Base-by-base conservation (phyloP, 495 filamentous ascomycete genomes). In the Pseudevernia furfuracea region DNA sequence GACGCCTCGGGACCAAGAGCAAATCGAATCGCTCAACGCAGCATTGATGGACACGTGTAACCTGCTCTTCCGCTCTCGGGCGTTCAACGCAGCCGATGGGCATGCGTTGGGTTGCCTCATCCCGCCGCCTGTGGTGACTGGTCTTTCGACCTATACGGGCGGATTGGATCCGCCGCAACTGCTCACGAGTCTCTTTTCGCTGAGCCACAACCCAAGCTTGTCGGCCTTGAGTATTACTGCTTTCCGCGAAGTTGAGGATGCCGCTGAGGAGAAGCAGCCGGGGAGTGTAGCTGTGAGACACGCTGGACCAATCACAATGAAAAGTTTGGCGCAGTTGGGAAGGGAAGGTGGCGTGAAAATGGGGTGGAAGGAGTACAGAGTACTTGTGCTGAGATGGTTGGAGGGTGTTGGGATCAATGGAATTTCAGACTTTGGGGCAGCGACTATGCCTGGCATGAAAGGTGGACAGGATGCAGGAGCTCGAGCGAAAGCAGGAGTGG, bases 11-110 rank as follows among this genome's bases (percentile, higher is more conserved):
- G 2, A 60, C n/a, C 32, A 60, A 21, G 25, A 37, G 38, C 57
- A 48, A 34, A 28, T 46, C 17, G 58, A 74, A 67, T 84, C 82
- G 28, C 93, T 94, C 76, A 96, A 96, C 73, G 88, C 87, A 12
- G 91, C 87, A 69, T 80, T 96, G 38, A 94, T 94, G 88, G 92
- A 96, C 70, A 81, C 91, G 48, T 94, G 89, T 77, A 95, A 96
- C 69, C 82, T 89, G 55, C 68, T 96, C 19, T 95, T 92, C 90
- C 83, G 89, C 25, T 85, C 85, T 28, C 86, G 87, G 19, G 91
- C 88, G 0, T 85, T 96, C 39, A 84, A 85, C 49, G 75, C 74
- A 3, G 77, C 82, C 14, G 89, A 94, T 66, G 72, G 79, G 17
- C 90, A 91, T 72, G 84, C 91, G 5, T 76, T 85, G 36, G 90